Conservation (phyloP, 179 eudicot species). For the Pouteria campechiana region DNA sequence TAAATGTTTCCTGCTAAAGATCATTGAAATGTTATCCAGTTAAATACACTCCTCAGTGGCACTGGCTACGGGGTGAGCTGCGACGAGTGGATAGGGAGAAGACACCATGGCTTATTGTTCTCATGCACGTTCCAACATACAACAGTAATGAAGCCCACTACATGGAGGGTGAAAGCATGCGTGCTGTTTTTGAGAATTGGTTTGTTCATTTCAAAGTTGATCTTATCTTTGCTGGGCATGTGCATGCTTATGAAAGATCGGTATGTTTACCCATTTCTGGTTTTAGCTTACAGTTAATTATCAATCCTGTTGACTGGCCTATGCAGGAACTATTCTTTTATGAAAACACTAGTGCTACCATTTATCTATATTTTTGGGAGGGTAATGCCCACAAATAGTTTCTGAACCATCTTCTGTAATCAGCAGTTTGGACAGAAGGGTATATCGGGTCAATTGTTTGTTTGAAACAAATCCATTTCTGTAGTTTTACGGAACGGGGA, state of each 20-base stretch:
- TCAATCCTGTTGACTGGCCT: no score
- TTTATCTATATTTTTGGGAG: no score
- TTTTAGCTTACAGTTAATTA: not conserved
- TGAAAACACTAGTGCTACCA: no score
- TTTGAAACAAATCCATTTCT: no score
- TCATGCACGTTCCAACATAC: conserved; percentile 90
- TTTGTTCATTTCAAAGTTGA: conserved; percentile 76
- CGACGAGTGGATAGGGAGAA: conserved; percentile 64
- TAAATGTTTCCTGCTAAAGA: no score
- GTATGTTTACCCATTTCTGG: conserved; percentile 21
- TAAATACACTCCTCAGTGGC: conserved; percentile 90
- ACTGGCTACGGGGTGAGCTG: conserved; percentile 63
- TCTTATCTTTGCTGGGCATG: conserved; percentile 80
- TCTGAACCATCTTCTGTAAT: no score
- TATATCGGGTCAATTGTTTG: no score
- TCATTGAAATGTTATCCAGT: no score
- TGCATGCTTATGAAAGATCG: conserved; percentile 96
- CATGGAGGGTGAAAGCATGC: conserved; percentile 97
- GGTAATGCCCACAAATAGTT: no score
- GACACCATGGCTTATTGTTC: conserved; percentile 93
- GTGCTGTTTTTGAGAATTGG: conserved; percentile 62
- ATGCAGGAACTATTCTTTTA: no score
- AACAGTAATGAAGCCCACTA: conserved; percentile 78
- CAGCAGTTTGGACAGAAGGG: no score
- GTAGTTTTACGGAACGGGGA: no score